Base-by-base conservation (phyloP, 2,329 filamentous ascomycete species). In the Penicillium sclerotigenum region DNA sequence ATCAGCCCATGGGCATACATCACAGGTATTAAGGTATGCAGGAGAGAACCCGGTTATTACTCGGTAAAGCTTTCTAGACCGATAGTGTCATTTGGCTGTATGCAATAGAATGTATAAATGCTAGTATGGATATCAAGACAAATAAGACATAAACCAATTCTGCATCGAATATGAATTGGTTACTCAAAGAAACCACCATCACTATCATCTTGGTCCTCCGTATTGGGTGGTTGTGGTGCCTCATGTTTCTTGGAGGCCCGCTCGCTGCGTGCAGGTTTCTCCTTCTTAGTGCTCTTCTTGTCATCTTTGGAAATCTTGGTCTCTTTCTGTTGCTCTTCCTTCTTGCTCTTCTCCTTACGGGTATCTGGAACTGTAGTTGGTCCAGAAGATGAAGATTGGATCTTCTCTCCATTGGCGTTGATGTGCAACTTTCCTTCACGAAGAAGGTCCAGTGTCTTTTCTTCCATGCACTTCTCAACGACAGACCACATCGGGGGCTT, bases 401-500 rank as follows among this genome's bases (percentile, higher is more conserved):
- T 57, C 26, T 47, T 49, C 40, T 62, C 59, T 20, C 58, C 58
- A 16, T 60, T 57, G 43, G 61, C 48, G 10, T 62, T 60, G 38
- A 70, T 65, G 31, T 65, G 66, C 61, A 77, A 48, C 48, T 72
- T 77, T 36, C 75, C 75, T 36, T 77, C 72, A 28, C 77, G 71
- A 28, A 80, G 64, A 34, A 67, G 68, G 47, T 76, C 72, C 45
- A 79, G 65, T 16, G 73, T 77, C 10, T 71, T 73, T 8, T 79
- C 70, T 47, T 68, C 62, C 74, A 77, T 79, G 49, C 72, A 74
- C 53, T 73, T 72, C 61, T 77, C 73, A n/a, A 80, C 72, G 6
- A 73, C 60, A 49, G 70, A 64, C 78, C 78, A 80, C 61, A 79
- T 68, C 1, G 75, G 68, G 4, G 75, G 75, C 59, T 73, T 78